Base-by-base conservation (phyloP, 1,284 basidiomycete species). In the Moesziomyces aphidis region DNA sequence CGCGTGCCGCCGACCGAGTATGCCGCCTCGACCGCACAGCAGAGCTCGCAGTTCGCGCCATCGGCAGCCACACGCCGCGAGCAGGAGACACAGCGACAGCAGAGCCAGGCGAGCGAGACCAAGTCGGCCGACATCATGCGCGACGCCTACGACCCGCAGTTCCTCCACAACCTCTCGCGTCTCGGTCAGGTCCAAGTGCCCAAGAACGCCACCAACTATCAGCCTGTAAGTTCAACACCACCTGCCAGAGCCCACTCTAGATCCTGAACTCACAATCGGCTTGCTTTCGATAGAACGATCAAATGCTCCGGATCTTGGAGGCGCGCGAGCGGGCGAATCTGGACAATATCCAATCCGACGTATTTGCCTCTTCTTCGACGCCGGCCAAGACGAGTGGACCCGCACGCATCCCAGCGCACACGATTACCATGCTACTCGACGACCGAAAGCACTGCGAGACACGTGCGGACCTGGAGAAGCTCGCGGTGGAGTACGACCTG, bases 401-500 rank as follows among this genome's bases (percentile, higher is more conserved):
- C 9, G 52, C 59, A 1, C 43, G 76, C 1, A 55, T 78, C 24
- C 63, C 69, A 2, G 62, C 76, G 8, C 56, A 66, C 34, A 76
- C 73, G 3, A 61, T 78, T 45, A 67, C 70, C 1, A 34, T 58
- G 10, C 58, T 78, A 0, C 59, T 78, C 8, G 76, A 78, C 45
- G 76, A 75, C 17, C 66, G 73, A 15, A 78, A 78, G 39, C 66
- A 76, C 50, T 76, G 69, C 66, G 62, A 63, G 39, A 58, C 73
- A 4, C 55, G 44, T 2, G 66, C 65, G 15, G 73, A 78, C 19
- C 58, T 78, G 34, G 70, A 76, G 23, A 34, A 48, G 6, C 58
- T 78, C 4, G 73, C 76, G 4, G 39, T 73, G 13, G 76, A 76
- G 31, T 78, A 76, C 67, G 76, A 78, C 44, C 60, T 78, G 13